Base-by-base conservation (phyloP, 805 yeast species). In the Metschnikowia lachancei region DNA sequence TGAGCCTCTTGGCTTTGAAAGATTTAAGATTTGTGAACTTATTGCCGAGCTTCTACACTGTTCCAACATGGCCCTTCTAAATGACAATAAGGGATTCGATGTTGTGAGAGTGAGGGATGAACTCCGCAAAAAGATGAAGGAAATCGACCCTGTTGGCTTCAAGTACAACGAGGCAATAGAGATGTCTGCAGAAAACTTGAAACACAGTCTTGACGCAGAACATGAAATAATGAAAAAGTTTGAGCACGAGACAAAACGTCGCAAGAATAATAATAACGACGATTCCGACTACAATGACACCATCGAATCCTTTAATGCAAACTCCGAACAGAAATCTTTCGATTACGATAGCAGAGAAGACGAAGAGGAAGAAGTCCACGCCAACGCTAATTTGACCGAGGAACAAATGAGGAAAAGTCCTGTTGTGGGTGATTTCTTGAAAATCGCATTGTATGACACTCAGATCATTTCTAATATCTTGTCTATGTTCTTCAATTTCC, bases 21-120 rank as follows among this genome's bases (percentile, higher is more conserved):
- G 76, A 44, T 72, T 72, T 55, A 72, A 72, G 56, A 71, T 72
- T 28, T 71, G 76, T 53, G 77, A 72, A 57, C 64, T 72, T 49
- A 66, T 72, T 28, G 77, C 77, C 2, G 77, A 72, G 53, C 64
- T 72, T 32, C 63, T 72, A 40, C 77, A 72, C 58, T 72, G 77
- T 46, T 70, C 75, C 12, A 72, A 72, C 54, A 72, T 72, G 77
- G 74, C 75, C 13, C 58, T 72, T 40, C 59, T 72, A 29, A 72
- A 72, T 51, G 76, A 71, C 52, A 69, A 69, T 46, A 70, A 70
- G 56, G 77, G 76, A 9, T 69, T 52, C 48, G 74, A 67, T 22
- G 67, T 70, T 17, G 77, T 72, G 17, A 53, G 56, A 36, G 65
- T 64, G 40, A 53, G 77, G 22, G 75, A 72, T 51, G 66, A 59